phyloP scores from a whole-genome alignment of 202 grass and related monocot genomes.

The Dendrocalamus latiflorus region DNA sequence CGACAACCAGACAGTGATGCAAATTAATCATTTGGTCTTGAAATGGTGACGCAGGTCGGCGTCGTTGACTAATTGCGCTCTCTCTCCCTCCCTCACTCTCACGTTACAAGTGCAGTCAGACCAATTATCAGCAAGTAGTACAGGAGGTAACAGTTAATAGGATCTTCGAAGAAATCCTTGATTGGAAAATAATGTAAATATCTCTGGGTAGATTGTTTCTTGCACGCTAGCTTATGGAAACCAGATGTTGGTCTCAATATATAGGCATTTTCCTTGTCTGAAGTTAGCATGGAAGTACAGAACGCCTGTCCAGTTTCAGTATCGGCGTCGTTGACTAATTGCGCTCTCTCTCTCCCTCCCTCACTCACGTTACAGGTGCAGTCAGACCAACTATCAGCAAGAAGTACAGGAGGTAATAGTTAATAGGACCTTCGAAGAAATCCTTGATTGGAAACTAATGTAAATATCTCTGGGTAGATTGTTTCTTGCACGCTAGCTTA shows the following conservation, averaged over 20 bases:
- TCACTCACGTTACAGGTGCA: neutral
- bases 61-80: neutral
- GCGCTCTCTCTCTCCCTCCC: too few relatives aligned
- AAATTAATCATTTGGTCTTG: neutral
- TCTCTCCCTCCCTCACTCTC: too few relatives aligned
- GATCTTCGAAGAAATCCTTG: neutral
- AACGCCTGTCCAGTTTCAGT: neutral
- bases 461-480: neutral
- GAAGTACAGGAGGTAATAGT: neutral
- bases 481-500: neutral
- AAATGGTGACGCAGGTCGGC: neutral
- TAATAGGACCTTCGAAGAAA: neutral
- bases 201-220: neutral
- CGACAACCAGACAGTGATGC: constrained; percentile 13
- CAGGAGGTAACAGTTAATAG: neutral
- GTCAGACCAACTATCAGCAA: neutral
- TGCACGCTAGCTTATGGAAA: neutral
- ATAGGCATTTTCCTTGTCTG: neutral
- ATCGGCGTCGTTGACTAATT: neutral
- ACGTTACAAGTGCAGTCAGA: neutral
- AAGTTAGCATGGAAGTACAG: neutral
- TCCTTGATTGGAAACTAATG: neutral
- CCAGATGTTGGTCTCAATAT: too few relatives aligned
- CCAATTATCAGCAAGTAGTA: neutral
- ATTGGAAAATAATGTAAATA: neutral